Percentiles rank a stretch among this genome's conserved stretches.
Conservation (phyloP, 495 filamentous ascomycete species). For the Echria macrotheca region DNA sequence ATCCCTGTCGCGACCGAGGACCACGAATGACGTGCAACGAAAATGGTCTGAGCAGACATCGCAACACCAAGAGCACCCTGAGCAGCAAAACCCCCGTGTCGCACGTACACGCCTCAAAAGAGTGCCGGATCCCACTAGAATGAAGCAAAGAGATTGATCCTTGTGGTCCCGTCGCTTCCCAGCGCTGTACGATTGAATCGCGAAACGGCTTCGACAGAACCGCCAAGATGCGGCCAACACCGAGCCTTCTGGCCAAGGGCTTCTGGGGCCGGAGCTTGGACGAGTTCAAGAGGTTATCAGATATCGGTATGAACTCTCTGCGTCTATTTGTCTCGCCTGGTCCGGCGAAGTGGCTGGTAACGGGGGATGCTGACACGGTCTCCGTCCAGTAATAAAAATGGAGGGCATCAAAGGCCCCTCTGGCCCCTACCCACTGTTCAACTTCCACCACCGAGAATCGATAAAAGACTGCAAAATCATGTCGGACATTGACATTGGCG, state of each 20-base stretch:
- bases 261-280: constrained; percentile 42
- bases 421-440: constrained; percentile 53
- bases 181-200: neutral
- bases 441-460: constrained; percentile 59
- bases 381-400: constrained; percentile 34
- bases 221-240: constrained; percentile 38
- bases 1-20: too few species aligned
- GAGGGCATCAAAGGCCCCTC: constrained; percentile 53
- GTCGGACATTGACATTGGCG: constrained; percentile 81
- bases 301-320: constrained; percentile 43
- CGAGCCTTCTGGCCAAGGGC: constrained; percentile 33
- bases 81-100: too few species aligned
- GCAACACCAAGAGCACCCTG: neutral
- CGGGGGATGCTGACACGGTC: too few species aligned
- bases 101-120: too few species aligned
- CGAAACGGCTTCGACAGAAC: neutral
- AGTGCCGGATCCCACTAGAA: too few species aligned
- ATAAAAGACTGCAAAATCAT: constrained; percentile 71
- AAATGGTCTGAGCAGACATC: too few species aligned
- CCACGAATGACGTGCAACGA: too few species aligned
- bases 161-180: constrained; percentile 14
- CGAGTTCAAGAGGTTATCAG: constrained; percentile 41
- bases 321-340: too few species aligned
- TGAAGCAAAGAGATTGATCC: constrained; percentile 12
- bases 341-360: too few species aligned